Percentiles rank a stretch among this genome's conserved stretches.
Evolutionary conservation across 2,329 filamentous ascomycete genomes (phyloP).

Genomic region (Diplodia sapinea): DNA sequence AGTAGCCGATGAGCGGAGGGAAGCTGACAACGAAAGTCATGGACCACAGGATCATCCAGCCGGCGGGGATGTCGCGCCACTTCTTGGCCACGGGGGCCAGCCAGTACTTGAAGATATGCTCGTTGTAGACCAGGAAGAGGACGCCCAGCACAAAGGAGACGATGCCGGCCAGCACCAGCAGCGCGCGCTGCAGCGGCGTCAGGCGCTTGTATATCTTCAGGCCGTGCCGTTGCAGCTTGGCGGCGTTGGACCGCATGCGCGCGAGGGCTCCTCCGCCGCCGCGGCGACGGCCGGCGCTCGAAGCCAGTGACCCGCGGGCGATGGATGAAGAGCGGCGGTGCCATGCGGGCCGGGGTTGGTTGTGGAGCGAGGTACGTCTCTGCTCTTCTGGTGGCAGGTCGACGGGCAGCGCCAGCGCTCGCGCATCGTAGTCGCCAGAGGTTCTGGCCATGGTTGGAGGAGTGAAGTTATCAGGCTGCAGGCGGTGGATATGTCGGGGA

Average conservation of each 20-base stretch:
- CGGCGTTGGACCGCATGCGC: conserved; percentile 51
- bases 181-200: conserved; percentile 65
- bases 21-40: conserved; percentile 79
- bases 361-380: conserved; percentile 39
- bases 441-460: conserved; percentile 39
- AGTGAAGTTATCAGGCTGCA: background rate
- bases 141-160: conserved; percentile 63
- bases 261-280: conserved; percentile 43
- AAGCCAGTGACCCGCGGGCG: conserved; percentile 29
- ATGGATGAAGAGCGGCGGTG: conserved; percentile 52
- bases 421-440: conserved; percentile 56
- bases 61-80: conserved; percentile 76
- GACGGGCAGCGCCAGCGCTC: conserved; percentile 60
- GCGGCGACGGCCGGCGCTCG: conserved; percentile 36
- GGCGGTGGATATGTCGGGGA: conserved; percentile 7
- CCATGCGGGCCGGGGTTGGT: conserved; percentile 54
- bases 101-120: conserved; percentile 73
- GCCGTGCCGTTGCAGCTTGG: conserved; percentile 54
- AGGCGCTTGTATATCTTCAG: conserved; percentile 62
- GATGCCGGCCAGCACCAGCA: conserved; percentile 60
- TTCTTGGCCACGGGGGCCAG: conserved; percentile 74
- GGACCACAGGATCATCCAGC: conserved; percentile 76
- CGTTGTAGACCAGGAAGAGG: conserved; percentile 77
- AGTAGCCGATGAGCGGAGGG: conserved; percentile 87
- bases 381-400: conserved; percentile 56